A percentile compares a stretch with the other conserved stretches of the same genome.
phyloP scores from a whole-genome alignment of 129 eudicot genomes.

The Escallonia herrerae region DNA sequence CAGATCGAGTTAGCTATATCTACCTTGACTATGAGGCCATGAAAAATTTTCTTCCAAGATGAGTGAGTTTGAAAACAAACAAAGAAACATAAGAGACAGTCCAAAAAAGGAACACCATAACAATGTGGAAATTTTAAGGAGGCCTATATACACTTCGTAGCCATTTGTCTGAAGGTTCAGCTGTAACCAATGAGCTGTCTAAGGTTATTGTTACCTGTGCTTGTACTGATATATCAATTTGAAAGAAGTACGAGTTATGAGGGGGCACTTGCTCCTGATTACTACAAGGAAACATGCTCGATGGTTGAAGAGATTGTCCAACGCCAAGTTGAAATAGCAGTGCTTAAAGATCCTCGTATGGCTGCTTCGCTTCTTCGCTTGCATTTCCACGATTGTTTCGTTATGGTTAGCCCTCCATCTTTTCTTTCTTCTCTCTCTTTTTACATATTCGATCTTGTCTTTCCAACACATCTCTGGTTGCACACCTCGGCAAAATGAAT shows the following conservation, averaged over 20 bases:
- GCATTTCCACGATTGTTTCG: conserved; percentile 71
- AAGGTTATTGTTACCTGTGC: conserved; percentile 4
- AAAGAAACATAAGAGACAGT: conserved; percentile 14
- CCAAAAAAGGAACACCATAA: conserved; percentile 8
- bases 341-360: conserved; percentile 50
- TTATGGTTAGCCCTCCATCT: conserved; percentile 29
- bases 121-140: not conserved
- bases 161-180: not conserved
- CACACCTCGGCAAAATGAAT: too few species aligned
- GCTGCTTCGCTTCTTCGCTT: conserved; percentile 63
- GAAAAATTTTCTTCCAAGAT: conserved; percentile 6
- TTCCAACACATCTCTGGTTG: too few species aligned
- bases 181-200: conserved; percentile 10
- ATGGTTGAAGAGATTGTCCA: conserved; percentile 41
- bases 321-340: conserved; percentile 38
- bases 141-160: not conserved
- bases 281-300: conserved; percentile 45
- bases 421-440: not conserved
- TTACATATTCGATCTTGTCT: too few species aligned
- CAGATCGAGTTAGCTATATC: conserved; percentile 31
- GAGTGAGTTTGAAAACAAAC: conserved; percentile 22
- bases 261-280: conserved; percentile 29
- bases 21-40: conserved; percentile 18
- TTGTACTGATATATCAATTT: conserved; percentile 10
- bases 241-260: conserved; percentile 14